Evolutionary conservation across 441 rosid genomes (phyloP).

Genomic region (Isatis lusitanica): DNA sequence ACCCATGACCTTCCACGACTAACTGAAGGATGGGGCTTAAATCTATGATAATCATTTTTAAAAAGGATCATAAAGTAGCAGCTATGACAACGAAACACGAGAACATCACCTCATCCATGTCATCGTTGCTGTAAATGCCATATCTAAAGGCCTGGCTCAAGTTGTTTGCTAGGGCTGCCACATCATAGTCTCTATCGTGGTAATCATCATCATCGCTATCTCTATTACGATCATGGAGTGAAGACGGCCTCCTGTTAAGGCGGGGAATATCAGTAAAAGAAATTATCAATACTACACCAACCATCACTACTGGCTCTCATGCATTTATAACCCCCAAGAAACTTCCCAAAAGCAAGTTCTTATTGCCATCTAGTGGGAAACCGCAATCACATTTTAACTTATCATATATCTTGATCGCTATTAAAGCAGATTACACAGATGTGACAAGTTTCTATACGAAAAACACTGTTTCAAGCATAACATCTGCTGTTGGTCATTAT

Average conservation of each 20-base stretch:
- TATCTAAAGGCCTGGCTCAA: slow-evolving; percentile 89
- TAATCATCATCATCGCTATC: slow-evolving; percentile 97
- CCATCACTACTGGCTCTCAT: slow-evolving; percentile 10
- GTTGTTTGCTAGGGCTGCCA: slow-evolving; percentile 92
- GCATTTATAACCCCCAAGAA: neutral
- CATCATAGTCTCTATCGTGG: slow-evolving; percentile 95
- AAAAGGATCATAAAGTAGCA: slow-evolving; percentile 4
- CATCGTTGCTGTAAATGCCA: slow-evolving; percentile 82
- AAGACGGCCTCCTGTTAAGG: slow-evolving; percentile 82
- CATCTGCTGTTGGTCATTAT: slow-evolving; percentile 1
- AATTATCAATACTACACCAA: neutral
- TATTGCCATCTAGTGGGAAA: neutral
- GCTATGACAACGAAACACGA: slow-evolving; percentile 23
- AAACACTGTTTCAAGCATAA: neutral
- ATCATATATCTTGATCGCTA: slow-evolving; percentile 2
- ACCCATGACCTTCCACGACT: neutral
- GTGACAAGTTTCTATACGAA: slow-evolving; percentile 2
- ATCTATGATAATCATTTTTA: neutral
- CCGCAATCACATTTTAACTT: slow-evolving; percentile 13
- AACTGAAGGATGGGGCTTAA: neutral
- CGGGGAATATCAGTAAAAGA: slow-evolving; percentile 20
- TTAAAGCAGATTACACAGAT: slow-evolving; percentile 19
- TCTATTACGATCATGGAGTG: slow-evolving; percentile 77
- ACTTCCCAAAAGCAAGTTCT: neutral
- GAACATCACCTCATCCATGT: slow-evolving; percentile 70